phyloP scores from a whole-genome alignment of 2,329 filamentous ascomycete species.

The Pyrenophora seminiperda region DNA sequence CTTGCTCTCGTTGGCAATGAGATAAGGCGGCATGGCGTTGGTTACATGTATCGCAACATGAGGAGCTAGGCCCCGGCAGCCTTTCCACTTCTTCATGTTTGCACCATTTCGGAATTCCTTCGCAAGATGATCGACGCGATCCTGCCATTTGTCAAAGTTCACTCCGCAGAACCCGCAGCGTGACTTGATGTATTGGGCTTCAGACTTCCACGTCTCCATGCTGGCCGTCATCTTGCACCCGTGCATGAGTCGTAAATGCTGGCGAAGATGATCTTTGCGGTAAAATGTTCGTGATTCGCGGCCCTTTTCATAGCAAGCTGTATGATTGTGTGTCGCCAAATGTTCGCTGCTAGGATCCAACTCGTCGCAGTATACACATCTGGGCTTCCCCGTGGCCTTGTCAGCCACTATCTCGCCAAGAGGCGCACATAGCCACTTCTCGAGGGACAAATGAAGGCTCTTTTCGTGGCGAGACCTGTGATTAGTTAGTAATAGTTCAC shows the following conservation, averaged over 20 bases:
- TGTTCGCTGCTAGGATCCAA: constrained; percentile 61
- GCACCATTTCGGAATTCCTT: constrained; percentile 61
- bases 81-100: constrained; percentile 61
- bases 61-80: constrained; percentile 59
- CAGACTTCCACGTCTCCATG: constrained; percentile 69
- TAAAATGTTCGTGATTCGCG: constrained; percentile 67
- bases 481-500: constrained; percentile 13
- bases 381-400: constrained; percentile 60
- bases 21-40: constrained; percentile 59
- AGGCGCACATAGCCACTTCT: constrained; percentile 61
- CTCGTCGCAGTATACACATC: constrained; percentile 64
- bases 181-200: constrained; percentile 59
- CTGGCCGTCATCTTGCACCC: constrained; percentile 63
- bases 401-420: constrained; percentile 62
- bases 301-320: constrained; percentile 69
- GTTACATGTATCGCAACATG: constrained; percentile 55
- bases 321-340: constrained; percentile 64
- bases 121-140: constrained; percentile 59
- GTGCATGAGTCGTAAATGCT: constrained; percentile 66
- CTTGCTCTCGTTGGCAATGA: constrained; percentile 56
- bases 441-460: constrained; percentile 46
- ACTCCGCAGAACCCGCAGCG: constrained; percentile 61
- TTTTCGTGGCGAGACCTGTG: constrained; percentile 50
- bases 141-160: constrained; percentile 57
- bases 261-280: constrained; percentile 66